These are phyloP conservation scores for Pyricularia pennisetigena DNA, from an alignment of 2,329 filamentous ascomycete species.

Conservation along the genomic window DNA sequence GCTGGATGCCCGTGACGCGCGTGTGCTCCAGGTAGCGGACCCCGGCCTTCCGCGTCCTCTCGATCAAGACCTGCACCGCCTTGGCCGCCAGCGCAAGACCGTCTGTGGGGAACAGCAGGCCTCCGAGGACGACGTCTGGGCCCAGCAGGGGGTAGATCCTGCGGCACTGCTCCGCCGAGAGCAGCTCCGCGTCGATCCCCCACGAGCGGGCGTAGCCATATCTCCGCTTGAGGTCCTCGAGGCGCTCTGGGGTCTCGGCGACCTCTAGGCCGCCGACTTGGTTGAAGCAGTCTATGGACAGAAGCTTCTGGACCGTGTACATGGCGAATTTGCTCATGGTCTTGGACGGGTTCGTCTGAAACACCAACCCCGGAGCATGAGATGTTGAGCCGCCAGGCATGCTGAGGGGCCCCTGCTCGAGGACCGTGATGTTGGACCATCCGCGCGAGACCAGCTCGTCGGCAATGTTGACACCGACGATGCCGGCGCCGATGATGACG, in stretches of 20 bases:
- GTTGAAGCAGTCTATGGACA: conserved; percentile 50
- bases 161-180: conserved; percentile 41
- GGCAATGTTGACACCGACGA: conserved; percentile 53
- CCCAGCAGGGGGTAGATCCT: conserved; percentile 44
- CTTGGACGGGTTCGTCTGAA: conserved; percentile 49
- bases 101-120: conserved; percentile 49
- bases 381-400: conserved; percentile 58
- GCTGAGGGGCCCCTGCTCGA: conserved; percentile 52
- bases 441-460: conserved; percentile 53
- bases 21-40: conserved; percentile 48
- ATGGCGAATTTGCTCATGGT: conserved; percentile 48
- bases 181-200: conserved; percentile 44
- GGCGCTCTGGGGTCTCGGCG: conserved; percentile 46
- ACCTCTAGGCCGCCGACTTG: conserved; percentile 54
- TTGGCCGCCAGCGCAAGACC: conserved; percentile 50
- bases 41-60: conserved; percentile 45
- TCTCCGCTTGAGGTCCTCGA: conserved; percentile 53
- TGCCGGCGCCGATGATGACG: conserved; percentile 53
- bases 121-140: conserved; percentile 42
- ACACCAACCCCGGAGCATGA: conserved; percentile 54
- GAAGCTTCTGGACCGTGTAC: conserved; percentile 52
- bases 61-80: conserved; percentile 52
- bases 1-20: conserved; percentile 46
- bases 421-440: conserved; percentile 53
- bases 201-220: conserved; percentile 50